Evolutionary conservation across 441 rosid species (phyloP), one percentile per base, ranked within the genome.

Genomic region (Populus hybrid): DNA sequence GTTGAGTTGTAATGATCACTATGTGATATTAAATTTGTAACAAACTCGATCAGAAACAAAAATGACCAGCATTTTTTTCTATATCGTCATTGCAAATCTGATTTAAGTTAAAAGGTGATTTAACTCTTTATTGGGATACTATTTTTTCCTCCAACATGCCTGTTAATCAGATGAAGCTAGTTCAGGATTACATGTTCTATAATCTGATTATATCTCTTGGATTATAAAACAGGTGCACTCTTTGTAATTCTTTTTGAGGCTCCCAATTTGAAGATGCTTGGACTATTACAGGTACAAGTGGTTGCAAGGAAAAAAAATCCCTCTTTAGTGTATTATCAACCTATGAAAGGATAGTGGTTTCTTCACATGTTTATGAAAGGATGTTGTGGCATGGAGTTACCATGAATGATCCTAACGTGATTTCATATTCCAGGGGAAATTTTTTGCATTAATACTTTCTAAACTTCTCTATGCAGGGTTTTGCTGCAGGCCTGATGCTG

Each of bases 401-500:
- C 42, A 24, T 23, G 21, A 72, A 36, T 36, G 20, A 35, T 24
- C 28, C 66, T 16, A n/a, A 24, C 20, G 24, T 30, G 38, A 69
- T 24, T 8, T 28, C 5, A 40, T 65, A 61, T 46, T 59, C 18
- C 12, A 8, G 4, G n/a, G 8, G 2, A 23, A 20, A 2, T 2
- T 71, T 21, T 8, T 76, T 38, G 66, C 59, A 63, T 12, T 71
- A 73, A 72, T 9, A 3, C 73, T 73, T 23, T 73, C 75, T 89
- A 77, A 85, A 79, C 63, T 23, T 78, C 67, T 73, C 26, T 70
- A 28, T 85, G 75, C 90, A 96, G 99, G 99, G 98, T 73, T 96
- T 96, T 90, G 99, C 99, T 73, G 92, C 99, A 8, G 99, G 99
- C 76, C 85, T 96, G 50, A 96, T 96, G 99, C 87, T 96, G 87